Conservation (phyloP, 2,329 filamentous ascomycete species). For the Calonectria fujianensis region DNA sequence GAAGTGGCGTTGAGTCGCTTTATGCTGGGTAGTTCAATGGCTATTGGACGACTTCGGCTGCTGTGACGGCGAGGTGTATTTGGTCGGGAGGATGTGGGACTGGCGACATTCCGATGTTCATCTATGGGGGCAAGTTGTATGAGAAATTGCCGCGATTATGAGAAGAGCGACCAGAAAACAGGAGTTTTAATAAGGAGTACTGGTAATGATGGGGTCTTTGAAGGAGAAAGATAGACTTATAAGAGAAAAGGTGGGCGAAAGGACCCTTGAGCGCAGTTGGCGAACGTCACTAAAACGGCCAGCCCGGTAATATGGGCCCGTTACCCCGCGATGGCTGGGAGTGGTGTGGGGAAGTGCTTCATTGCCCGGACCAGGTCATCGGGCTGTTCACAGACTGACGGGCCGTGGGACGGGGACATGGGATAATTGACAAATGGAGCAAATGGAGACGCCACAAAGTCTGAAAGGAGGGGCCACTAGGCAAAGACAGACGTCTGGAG, state of each 20-base stretch:
- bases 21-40: conserved; percentile 69
- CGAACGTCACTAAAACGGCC: conserved; percentile 50
- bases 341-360: conserved; percentile 47
- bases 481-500: conserved; percentile 12
- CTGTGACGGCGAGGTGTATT: conserved; percentile 48
- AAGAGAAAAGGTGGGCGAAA: conserved; percentile 31
- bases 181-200: conserved; percentile 29
- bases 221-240: conserved; percentile 47
- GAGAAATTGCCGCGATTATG: conserved; percentile 33
- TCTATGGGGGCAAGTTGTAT: conserved; percentile 43
- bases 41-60: conserved; percentile 68
- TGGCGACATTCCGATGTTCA: conserved; percentile 43
- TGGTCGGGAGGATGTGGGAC: conserved; percentile 48
- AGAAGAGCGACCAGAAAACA: not conserved
- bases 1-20: conserved; percentile 64
- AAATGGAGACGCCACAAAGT: conserved; percentile 19
- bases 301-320: conserved; percentile 48
- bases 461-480: not conserved
- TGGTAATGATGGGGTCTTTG: conserved; percentile 40
- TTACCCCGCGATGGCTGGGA: conserved; percentile 53
- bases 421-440: conserved; percentile 13
- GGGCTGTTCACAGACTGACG: conserved; percentile 30
- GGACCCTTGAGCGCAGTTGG: conserved; percentile 37
- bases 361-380: conserved; percentile 41
- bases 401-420: conserved; percentile 23